Conservation (phyloP, 768 basidiomycete species). For the Trametes coccinea region DNA sequence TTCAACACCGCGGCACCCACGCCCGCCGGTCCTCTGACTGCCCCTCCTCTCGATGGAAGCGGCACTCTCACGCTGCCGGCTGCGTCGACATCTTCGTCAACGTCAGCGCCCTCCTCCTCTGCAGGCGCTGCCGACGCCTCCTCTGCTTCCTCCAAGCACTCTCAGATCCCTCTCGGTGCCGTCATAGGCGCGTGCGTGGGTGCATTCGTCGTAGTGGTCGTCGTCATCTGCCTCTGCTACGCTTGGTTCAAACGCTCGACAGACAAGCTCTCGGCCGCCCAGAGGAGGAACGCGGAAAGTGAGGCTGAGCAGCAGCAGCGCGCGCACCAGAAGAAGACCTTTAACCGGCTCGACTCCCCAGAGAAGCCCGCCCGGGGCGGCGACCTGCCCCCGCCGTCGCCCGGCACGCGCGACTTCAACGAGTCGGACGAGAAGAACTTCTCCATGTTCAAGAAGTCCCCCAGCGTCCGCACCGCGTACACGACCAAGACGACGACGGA, state of each 20-base stretch:
- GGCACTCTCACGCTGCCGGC: neutral
- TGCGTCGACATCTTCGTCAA: neutral
- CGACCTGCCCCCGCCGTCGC: constrained; percentile 29
- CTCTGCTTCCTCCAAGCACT: constrained; percentile 5
- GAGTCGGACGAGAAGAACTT: constrained; percentile 33
- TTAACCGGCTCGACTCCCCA: constrained; percentile 58
- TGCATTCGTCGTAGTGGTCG: constrained; percentile 52
- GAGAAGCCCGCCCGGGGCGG: constrained; percentile 48
- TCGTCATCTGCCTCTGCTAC: constrained; percentile 51
- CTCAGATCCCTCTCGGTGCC: constrained; percentile 38
- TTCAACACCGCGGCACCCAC: constrained; percentile 6
- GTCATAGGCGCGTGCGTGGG: constrained; percentile 67
- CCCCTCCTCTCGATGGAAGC: neutral
- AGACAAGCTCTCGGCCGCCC: constrained; percentile 32
- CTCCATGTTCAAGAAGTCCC: constrained; percentile 53
- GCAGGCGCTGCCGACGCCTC: neutral
- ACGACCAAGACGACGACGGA: constrained; percentile 46
- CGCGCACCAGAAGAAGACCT: constrained; percentile 45
- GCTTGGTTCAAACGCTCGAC: constrained; percentile 57
- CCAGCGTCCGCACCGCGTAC: constrained; percentile 54
- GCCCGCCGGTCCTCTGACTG: neutral
- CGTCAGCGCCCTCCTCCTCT: constrained; percentile 7
- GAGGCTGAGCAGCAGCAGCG: constrained; percentile 45
- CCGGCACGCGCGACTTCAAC: constrained; percentile 15
- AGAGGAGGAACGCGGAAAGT: constrained; percentile 38